A percentile compares a stretch with the other conserved stretches of the same genome.
phyloP scores from a whole-genome alignment of 1,284 basidiomycete genomes.

The Leccinum solheimii region DNA sequence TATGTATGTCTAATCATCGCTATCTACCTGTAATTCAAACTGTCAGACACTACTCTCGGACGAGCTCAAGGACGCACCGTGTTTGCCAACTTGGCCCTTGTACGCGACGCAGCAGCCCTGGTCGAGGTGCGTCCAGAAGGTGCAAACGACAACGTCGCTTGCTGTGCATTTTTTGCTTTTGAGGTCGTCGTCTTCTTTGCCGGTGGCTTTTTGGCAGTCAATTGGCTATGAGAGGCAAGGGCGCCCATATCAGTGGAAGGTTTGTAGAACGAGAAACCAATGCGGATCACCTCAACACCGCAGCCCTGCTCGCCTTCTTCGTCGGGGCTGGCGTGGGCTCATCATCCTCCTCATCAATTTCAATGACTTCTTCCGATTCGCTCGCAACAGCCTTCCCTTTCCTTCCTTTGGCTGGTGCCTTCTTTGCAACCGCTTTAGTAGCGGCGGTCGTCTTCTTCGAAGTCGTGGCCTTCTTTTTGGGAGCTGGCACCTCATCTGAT shows the following conservation, averaged over 20 bases:
- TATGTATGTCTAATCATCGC: conserved; percentile 28
- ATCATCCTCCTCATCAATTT: conserved; percentile 55
- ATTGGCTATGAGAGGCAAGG: conserved; percentile 15
- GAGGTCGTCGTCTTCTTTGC: conserved; percentile 55
- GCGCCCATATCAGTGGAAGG: neutral
- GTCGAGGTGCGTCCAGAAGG: conserved; percentile 57
- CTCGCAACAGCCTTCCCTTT: conserved; percentile 38
- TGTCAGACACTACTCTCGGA: neutral
- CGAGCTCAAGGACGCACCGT: conserved; percentile 21
- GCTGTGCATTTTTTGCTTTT: conserved; percentile 34
- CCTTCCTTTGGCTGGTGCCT: conserved; percentile 43
- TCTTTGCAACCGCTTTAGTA: conserved; percentile 42
- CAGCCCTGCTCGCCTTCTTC: conserved; percentile 66
- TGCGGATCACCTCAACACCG: conserved; percentile 55
- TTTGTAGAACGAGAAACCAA: neutral
- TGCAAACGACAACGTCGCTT: conserved; percentile 60
- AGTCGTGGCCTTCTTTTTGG: conserved; percentile 49
- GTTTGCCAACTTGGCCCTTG: conserved; percentile 50
- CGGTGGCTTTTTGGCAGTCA: conserved; percentile 37
- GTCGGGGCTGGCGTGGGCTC: conserved; percentile 41
- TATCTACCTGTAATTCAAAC: conserved; percentile 26
- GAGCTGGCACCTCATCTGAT: conserved; percentile 44
- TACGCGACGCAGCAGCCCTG: conserved; percentile 58
- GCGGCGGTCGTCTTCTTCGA: conserved; percentile 36
- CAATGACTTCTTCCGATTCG: conserved; percentile 55